Percentiles rank a stretch among this genome's conserved stretches.
Evolutionary conservation across 2,329 filamentous ascomycete genomes (phyloP).

Genomic region (Davidsoniella eucalypti): DNA sequence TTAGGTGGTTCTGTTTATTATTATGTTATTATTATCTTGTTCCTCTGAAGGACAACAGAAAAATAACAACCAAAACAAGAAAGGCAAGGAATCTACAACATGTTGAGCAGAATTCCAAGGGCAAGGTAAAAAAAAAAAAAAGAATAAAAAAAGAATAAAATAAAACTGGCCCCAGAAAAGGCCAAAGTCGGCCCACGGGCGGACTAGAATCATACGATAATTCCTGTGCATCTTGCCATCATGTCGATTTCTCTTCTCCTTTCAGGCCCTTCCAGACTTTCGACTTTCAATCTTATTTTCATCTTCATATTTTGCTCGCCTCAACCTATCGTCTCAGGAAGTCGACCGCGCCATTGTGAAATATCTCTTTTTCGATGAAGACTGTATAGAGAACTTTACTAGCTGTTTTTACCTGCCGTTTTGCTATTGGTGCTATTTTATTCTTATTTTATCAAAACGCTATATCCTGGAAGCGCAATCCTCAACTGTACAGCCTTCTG

Average conservation of each 20-base stretch:
- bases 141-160: too few species aligned
- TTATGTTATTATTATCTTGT: too few species aligned
- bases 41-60: too few species aligned
- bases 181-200: constrained; percentile 6
- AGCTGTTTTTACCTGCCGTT: background rate
- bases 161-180: too few species aligned
- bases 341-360: background rate
- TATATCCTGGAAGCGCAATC: background rate
- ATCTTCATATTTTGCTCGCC: constrained; percentile 3
- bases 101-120: too few species aligned
- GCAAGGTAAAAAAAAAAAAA: too few species aligned
- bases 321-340: constrained; percentile 7
- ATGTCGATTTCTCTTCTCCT: constrained; percentile 14
- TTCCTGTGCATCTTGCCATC: constrained; percentile 9
- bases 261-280: constrained; percentile 17
- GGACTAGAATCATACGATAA: constrained; percentile 11
- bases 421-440: background rate
- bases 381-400: background rate
- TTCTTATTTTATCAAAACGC: background rate
- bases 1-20: too few species aligned
- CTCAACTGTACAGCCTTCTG: background rate
- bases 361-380: background rate
- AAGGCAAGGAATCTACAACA: too few species aligned
- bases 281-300: background rate
- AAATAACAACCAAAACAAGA: too few species aligned